Evolutionary conservation across 331 rosid genomes (phyloP).

Genomic region (Pyracantha coccinea): DNA sequence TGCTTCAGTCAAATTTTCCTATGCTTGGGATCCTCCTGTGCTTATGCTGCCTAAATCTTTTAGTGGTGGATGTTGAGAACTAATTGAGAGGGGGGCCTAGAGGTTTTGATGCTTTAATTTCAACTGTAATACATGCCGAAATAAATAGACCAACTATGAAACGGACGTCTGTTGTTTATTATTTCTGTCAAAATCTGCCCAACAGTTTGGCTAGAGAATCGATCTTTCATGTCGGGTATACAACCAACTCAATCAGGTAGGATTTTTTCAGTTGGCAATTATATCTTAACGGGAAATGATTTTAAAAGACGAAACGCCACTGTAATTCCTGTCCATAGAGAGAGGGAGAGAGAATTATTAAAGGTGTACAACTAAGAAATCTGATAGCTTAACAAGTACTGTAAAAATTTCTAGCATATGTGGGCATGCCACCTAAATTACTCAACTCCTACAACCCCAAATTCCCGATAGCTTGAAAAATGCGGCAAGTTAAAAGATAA

Average conservation of each 20-base stretch:
- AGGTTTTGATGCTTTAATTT: not conserved
- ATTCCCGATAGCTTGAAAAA: slow-evolving; percentile 3
- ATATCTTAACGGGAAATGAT: no score
- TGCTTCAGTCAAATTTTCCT: slow-evolving; percentile 36
- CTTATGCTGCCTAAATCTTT: slow-evolving; percentile 32
- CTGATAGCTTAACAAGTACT: slow-evolving; percentile 5
- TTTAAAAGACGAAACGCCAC: not conserved
- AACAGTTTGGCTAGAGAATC: not conserved
- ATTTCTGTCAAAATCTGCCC: not conserved
- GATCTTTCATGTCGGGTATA: not conserved
- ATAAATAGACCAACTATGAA: no score
- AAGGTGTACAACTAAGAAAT: slow-evolving; percentile 1
- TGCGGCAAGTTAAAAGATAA: not conserved
- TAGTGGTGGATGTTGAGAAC: not conserved
- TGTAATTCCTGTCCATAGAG: not conserved
- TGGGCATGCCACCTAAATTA: slow-evolving; percentile 18
- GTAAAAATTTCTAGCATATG: slow-evolving; percentile 10
- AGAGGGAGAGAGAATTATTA: not conserved
- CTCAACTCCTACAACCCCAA: slow-evolving; percentile 13
- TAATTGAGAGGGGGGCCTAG: not conserved
- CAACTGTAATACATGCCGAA: no score
- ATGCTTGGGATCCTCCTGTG: slow-evolving; percentile 68
- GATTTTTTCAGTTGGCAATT: not conserved
- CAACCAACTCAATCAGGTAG: not conserved
- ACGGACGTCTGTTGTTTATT: no score